Base-by-base conservation (phyloP, 2,329 filamentous ascomycete genomes). In the Alternaria postmessia region DNA sequence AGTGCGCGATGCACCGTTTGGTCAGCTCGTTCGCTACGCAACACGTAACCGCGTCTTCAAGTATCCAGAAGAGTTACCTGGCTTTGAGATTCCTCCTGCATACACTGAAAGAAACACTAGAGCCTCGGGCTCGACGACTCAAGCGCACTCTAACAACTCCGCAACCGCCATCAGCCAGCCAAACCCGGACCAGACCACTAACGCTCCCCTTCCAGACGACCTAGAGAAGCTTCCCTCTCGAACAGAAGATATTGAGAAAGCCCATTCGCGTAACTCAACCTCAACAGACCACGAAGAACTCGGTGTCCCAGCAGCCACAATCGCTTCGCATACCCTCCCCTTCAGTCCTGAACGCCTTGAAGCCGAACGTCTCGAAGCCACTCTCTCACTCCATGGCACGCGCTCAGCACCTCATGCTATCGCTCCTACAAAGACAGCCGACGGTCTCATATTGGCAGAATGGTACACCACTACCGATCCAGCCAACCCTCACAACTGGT, bases 61-160 rank as follows among this genome's bases (percentile, higher is more conserved):
- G 59, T 89, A 89, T 61, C 86, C 87, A 16, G 87, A 89, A 77
- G 88, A 90, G 63, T 79, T 78, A 60, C 66, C 82, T 22, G 85
- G 79, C 65, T 90, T 88, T 65, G 69, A 82, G 58, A 77, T 85
- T 5, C 87, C 86, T 2, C 62, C 65, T 47, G 67, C 69, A 30
- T 85, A 85, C 63, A 48, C 2, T 18, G 42, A 28, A 2, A 44
- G 28, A 2, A 28, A 14, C 5, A 42, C 39, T 4, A 3, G 20
- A 14, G 20, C 12, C 20, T 14, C 20, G 3, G 11, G 20, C 12
- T 42, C 39, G 11, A 11, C 11, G 8, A 24, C 18, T 14, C 39
- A 42, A 24, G 11, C 22, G 5, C 39, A 42, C 39, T 7, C 39
- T 1, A 26, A 18, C 24, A 9, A 44, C 16, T 44, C 42, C 16